Evolutionary conservation across 257 asterid genomes (phyloP).

Genomic region (Primulina tabacum): DNA sequence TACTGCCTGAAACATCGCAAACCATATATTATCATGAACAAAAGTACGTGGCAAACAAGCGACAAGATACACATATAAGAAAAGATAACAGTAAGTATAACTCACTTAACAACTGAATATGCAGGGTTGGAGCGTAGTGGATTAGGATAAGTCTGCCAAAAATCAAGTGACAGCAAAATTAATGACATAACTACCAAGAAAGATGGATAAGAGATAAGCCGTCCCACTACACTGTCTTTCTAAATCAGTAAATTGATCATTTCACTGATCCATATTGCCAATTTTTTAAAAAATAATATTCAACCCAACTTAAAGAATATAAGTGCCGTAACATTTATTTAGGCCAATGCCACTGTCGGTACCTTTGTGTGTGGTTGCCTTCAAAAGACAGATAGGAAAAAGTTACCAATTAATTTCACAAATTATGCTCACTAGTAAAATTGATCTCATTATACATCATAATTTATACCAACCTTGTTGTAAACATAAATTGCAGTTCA

Average conservation of each 20-base stretch:
- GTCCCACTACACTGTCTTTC: background rate
- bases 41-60: constrained; percentile 13
- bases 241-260: background rate
- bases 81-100: constrained; percentile 9
- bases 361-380: background rate
- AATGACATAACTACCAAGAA: background rate
- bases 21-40: constrained; percentile 9
- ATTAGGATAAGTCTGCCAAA: constrained; percentile 50
- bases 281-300: too few species aligned
- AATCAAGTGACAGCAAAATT: constrained; percentile 1
- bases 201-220: background rate
- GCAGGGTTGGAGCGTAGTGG: constrained; percentile 51
- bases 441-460: background rate
- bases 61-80: constrained; percentile 2
- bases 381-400: background rate
- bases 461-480: too few species aligned
- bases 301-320: background rate
- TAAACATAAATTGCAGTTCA: background rate
- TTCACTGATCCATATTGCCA: background rate
- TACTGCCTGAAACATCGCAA: constrained; percentile 45
- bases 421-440: background rate
- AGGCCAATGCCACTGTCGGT: background rate
- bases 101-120: constrained; percentile 59
- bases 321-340: background rate
- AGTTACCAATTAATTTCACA: too few species aligned